Conservation (phyloP, 352 stramenopile genomes). For the Globisporangium barbulae region DNA sequence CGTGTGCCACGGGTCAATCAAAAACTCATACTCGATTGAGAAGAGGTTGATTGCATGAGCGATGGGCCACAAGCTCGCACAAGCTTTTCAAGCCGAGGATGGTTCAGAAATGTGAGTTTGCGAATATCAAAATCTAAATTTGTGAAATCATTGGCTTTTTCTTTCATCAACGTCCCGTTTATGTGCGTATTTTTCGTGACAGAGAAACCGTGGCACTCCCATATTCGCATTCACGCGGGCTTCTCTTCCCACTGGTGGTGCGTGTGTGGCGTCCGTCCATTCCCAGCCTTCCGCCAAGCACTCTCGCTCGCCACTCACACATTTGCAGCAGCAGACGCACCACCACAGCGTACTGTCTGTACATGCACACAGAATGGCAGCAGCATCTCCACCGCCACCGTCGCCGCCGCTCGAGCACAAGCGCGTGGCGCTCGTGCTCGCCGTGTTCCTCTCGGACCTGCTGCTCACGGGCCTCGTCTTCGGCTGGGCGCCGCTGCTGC, state of each 20-base stretch:
- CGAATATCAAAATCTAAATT: no score
- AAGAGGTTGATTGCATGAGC: no score
- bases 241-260: slow-evolving; percentile 9
- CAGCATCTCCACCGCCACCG: slow-evolving; percentile 8
- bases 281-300: neutral
- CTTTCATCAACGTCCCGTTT: no score
- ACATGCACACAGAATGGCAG: slow-evolving; percentile 4
- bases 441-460: slow-evolving; percentile 72
- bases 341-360: neutral
- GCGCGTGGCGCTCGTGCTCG: slow-evolving; percentile 62
- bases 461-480: slow-evolving; percentile 87
- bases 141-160: no score
- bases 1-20: no score
- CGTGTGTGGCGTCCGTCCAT: neutral
- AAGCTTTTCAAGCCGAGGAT: no score
- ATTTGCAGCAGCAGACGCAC: no score
- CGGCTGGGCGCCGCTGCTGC: slow-evolving; percentile 81
- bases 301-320: neutral
- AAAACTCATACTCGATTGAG: no score
- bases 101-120: no score
- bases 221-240: slow-evolving; percentile 7
- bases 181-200: neutral
- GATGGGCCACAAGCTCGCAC: no score
- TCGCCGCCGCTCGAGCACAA: slow-evolving; percentile 27
- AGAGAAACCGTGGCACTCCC: slow-evolving; percentile 4